Conservation (phyloP, 2,329 filamentous ascomycete genomes). For the Fusarium sp. region DNA sequence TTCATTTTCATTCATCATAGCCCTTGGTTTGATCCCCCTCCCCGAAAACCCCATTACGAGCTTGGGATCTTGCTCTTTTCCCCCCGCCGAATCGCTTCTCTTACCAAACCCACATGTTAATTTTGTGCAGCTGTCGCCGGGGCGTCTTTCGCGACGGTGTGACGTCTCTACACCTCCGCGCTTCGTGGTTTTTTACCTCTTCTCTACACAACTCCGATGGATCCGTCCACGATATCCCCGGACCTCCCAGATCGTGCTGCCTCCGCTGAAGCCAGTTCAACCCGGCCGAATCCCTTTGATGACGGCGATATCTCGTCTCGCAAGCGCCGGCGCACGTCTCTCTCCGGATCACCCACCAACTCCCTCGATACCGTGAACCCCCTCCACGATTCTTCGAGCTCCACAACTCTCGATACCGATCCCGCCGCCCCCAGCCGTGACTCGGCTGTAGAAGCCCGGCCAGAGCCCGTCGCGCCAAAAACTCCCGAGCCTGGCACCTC, state of each 20-base stretch:
- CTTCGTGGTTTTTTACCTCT: slow-evolving; percentile 52
- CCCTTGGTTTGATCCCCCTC: slow-evolving; percentile 25
- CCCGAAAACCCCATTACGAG: slow-evolving; percentile 14
- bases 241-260: slow-evolving; percentile 69
- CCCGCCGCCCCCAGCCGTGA: slow-evolving; percentile 43
- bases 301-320: slow-evolving; percentile 67
- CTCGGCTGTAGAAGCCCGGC: slow-evolving; percentile 49
- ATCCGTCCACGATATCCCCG: slow-evolving; percentile 62
- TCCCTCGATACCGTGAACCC: slow-evolving; percentile 60
- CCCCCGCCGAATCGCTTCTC: slow-evolving; percentile 35
- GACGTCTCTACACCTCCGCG: slow-evolving; percentile 61
- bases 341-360: slow-evolving; percentile 65
- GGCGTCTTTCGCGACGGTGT: slow-evolving; percentile 67
- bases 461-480: slow-evolving; percentile 58
- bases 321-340: slow-evolving; percentile 72
- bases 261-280: slow-evolving; percentile 73
- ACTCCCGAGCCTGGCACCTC: slow-evolving; percentile 56
- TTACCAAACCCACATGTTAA: slow-evolving; percentile 67
- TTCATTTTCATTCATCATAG: slow-evolving; percentile 12
- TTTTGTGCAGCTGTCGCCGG: slow-evolving; percentile 63
- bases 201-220: slow-evolving; percentile 63
- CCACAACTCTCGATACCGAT: slow-evolving; percentile 48
- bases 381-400: slow-evolving; percentile 49
- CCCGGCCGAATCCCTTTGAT: slow-evolving; percentile 74
- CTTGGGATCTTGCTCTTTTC: slow-evolving; percentile 34